These are phyloP conservation scores for Tricholoma hemisulphureum DNA, from an alignment of 768 basidiomycete species.

Conservation along the genomic window DNA sequence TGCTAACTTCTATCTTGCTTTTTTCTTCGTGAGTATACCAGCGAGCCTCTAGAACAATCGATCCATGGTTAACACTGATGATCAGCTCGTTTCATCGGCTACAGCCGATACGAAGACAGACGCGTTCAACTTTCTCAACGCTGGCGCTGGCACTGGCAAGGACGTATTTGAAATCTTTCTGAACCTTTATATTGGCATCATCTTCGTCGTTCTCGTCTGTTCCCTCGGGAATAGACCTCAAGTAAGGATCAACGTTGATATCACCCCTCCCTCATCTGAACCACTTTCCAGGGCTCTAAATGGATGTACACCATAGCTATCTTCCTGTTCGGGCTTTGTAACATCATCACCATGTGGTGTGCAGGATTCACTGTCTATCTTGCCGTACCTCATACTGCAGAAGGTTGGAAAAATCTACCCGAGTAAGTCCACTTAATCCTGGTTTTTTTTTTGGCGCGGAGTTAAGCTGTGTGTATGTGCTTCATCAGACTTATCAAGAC, in stretches of 20 bases:
- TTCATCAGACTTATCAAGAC: slow-evolving; percentile 52
- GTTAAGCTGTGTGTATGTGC: not conserved
- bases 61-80: slow-evolving; percentile 16
- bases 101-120: slow-evolving; percentile 53
- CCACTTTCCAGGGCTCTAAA: slow-evolving; percentile 65
- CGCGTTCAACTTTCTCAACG: slow-evolving; percentile 81
- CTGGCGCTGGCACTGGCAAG: slow-evolving; percentile 71
- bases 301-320: slow-evolving; percentile 80
- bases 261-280: not conserved
- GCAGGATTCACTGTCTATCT: slow-evolving; percentile 89
- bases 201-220: slow-evolving; percentile 81
- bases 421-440: slow-evolving; percentile 47
- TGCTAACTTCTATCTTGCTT: slow-evolving; percentile 92
- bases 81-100: slow-evolving; percentile 77
- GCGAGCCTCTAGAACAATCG: slow-evolving; percentile 14
- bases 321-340: slow-evolving; percentile 75
- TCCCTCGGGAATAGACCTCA: slow-evolving; percentile 91
- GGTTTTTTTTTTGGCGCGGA: not conserved
- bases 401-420: slow-evolving; percentile 72
- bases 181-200: slow-evolving; percentile 78
- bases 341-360: slow-evolving; percentile 81
- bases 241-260: slow-evolving; percentile 20
- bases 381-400: slow-evolving; percentile 70
- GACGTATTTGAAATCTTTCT: slow-evolving; percentile 76
- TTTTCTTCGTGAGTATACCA: slow-evolving; percentile 76